phyloP scores from a whole-genome alignment of 306 rosid species.

The Gillenia trifoliata region DNA sequence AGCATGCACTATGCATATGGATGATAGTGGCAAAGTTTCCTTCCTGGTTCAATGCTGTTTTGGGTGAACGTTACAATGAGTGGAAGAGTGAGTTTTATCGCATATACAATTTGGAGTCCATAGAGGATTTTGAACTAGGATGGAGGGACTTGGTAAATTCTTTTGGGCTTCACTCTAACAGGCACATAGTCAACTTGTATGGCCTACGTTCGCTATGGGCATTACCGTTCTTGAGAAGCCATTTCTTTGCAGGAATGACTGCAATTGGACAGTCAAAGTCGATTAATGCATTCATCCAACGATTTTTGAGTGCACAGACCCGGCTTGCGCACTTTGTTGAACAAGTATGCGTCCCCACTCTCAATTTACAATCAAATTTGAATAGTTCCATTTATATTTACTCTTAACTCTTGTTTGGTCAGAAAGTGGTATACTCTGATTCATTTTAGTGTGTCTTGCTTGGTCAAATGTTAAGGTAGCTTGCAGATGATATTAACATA shows the following conservation, averaged over 20 bases:
- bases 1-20: slow-evolving; percentile 94
- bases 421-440: background rate
- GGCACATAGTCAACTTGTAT: slow-evolving; percentile 78
- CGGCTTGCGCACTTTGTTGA: slow-evolving; percentile 89
- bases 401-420: background rate
- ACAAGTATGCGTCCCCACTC: slow-evolving; percentile 50
- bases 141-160: slow-evolving; percentile 91
- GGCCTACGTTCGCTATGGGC: slow-evolving; percentile 78
- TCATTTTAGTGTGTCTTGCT: background rate
- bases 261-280: slow-evolving; percentile 87
- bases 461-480: background rate
- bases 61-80: slow-evolving; percentile 93
- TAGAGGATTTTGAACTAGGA: slow-evolving; percentile 83
- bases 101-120: slow-evolving; percentile 73
- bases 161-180: slow-evolving; percentile 77
- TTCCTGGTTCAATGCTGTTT: slow-evolving; percentile 93
- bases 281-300: slow-evolving; percentile 88
- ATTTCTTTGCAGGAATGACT: slow-evolving; percentile 92
- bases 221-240: slow-evolving; percentile 84
- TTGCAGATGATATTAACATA: background rate
- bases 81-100: slow-evolving; percentile 93
- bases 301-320: slow-evolving; percentile 90
- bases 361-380: background rate
- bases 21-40: slow-evolving; percentile 97
- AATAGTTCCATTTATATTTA: background rate